Percentiles rank a stretch among this genome's conserved stretches.
Evolutionary conservation across 305 asterid species (phyloP).

Genomic region (Plantago rigida): DNA sequence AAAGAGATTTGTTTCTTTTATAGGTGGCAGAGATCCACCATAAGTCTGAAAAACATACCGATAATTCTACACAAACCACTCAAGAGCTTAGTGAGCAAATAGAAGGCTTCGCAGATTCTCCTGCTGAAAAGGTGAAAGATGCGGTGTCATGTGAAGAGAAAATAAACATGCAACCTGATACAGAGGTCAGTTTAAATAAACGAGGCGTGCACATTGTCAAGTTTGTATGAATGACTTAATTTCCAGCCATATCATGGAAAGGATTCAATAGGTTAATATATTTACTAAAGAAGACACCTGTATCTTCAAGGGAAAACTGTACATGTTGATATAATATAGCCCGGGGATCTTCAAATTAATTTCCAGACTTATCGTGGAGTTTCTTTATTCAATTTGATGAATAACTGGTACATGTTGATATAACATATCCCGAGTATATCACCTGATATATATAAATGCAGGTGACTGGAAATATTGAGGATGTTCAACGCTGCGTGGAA

Average conservation of each 20-base stretch:
- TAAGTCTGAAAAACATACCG: background rate
- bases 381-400: background rate
- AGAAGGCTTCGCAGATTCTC: background rate
- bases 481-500: conserved; percentile 12
- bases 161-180: conserved; percentile 14
- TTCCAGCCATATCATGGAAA: background rate
- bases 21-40: conserved; percentile 15
- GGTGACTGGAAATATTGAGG: conserved; percentile 25
- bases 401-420: background rate
- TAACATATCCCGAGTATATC: background rate
- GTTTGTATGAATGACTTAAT: background rate
- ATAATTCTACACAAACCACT: conserved; percentile 10
- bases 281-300: no score
- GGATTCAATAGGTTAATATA: no score
- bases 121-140: conserved; percentile 10
- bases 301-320: no score
- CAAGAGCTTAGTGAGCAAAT: conserved; percentile 14
- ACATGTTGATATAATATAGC: no score
- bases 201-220: background rate
- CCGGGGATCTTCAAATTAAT: no score
- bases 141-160: conserved; percentile 8
- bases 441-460: conserved; percentile 7
- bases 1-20: conserved; percentile 2
- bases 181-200: conserved; percentile 17
- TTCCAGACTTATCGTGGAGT: background rate